phyloP scores from a whole-genome alignment of 768 basidiomycete genomes.

The Pulveroboletus ravenelii region DNA sequence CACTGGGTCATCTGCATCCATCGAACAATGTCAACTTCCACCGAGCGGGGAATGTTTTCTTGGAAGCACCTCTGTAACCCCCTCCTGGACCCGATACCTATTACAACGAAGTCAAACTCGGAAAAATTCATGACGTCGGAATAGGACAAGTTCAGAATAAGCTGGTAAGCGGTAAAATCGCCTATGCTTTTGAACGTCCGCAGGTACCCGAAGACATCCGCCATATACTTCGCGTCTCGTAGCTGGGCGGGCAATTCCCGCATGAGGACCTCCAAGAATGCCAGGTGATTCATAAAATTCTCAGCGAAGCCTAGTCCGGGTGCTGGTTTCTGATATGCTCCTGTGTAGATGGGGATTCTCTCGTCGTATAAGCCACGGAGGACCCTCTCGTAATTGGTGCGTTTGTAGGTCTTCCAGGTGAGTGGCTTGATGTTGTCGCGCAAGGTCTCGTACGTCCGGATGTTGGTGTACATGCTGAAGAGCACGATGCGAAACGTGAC shows the following conservation, averaged over 20 bases:
- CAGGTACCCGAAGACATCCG: conserved; percentile 59
- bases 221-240: conserved; percentile 46
- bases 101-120: conserved; percentile 63
- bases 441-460: conserved; percentile 68
- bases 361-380: conserved; percentile 38
- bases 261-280: conserved; percentile 57
- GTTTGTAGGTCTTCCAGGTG: conserved; percentile 57
- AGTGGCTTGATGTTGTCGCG: conserved; percentile 47
- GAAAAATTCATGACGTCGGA: conserved; percentile 55
- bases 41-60: conserved; percentile 33
- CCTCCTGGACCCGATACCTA: conserved; percentile 61
- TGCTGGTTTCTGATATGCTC: conserved; percentile 68
- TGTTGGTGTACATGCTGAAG: conserved; percentile 68
- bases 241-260: conserved; percentile 50
- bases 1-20: conserved; percentile 60
- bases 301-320: conserved; percentile 48
- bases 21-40: conserved; percentile 56
- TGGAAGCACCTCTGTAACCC: conserved; percentile 71
- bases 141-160: conserved; percentile 57
- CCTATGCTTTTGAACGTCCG: conserved; percentile 65
- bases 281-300: conserved; percentile 58
- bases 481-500: conserved; percentile 67
- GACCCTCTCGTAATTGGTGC: conserved; percentile 48
- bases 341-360: conserved; percentile 55
- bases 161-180: conserved; percentile 69